phyloP scores from a whole-genome alignment of 169 alveolate genomes.

The Miamiensis avidus region DNA sequence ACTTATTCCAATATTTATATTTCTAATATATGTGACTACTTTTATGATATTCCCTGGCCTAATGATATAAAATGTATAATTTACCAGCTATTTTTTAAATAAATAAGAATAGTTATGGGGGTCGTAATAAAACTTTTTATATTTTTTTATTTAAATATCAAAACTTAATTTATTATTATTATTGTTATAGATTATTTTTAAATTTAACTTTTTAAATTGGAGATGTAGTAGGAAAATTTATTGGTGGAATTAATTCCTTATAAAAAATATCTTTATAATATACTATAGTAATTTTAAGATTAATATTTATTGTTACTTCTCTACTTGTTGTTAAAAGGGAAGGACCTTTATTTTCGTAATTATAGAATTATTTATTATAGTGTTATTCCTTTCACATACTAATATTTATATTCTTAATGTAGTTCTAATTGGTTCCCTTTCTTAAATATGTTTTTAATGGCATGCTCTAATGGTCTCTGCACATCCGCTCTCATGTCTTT shows the following conservation, averaged over 20 bases:
- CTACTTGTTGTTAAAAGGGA: not conserved
- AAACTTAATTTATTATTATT: not conserved
- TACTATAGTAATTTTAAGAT: not conserved
- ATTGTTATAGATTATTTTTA: conserved; percentile 3
- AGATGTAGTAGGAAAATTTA: conserved; percentile 11
- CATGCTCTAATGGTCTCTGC: not conserved
- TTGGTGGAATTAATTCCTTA: not conserved
- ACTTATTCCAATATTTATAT: no score
- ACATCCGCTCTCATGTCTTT: conserved; percentile 14
- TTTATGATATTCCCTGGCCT: no score
- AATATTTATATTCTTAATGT: no score
- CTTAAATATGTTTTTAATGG: conserved; percentile 2
- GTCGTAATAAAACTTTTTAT: not conserved
- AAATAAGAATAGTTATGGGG: not conserved
- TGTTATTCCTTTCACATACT: no score
- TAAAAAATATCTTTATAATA: not conserved
- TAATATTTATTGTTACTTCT: conserved; percentile 4
- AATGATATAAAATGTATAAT: no score
- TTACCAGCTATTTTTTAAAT: not conserved
- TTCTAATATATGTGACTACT: no score
- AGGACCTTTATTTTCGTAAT: conserved; percentile 2
- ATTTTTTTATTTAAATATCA: not conserved
- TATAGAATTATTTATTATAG: no score
- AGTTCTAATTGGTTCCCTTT: conserved; percentile 10
- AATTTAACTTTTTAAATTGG: conserved; percentile 1